These are phyloP conservation scores for Colletotrichum trifolii DNA, from an alignment of 2,329 filamentous ascomycete genomes.

Conservation along the genomic window DNA sequence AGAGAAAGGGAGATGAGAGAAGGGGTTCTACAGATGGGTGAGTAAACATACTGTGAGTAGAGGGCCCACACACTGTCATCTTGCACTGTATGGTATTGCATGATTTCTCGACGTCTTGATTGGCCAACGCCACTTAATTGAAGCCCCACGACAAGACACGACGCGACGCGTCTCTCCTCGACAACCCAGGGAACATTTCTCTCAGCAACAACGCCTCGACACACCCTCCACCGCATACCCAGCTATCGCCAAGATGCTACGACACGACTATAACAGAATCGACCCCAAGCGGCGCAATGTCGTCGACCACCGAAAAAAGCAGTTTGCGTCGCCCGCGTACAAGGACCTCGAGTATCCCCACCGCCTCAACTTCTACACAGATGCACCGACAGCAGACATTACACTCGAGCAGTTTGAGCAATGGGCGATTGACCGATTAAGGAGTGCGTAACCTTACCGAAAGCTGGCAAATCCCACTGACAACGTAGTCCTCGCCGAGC, in stretches of 20 bases:
- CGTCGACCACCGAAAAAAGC: conserved; percentile 84
- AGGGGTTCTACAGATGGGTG: no score
- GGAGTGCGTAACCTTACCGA: conserved; percentile 63
- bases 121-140: conserved; percentile 25
- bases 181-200: conserved; percentile 8
- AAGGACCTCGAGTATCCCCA: conserved; percentile 83
- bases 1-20: no score
- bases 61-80: no score
- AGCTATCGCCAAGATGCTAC: conserved; percentile 52
- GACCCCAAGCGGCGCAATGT: conserved; percentile 80
- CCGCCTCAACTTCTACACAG: conserved; percentile 90
- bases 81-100: no score
- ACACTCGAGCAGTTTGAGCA: conserved; percentile 98
- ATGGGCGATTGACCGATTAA: conserved; percentile 94
- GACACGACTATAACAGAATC: conserved; percentile 63
- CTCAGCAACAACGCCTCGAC: conserved; percentile 17
- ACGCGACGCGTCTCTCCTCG: conserved; percentile 26
- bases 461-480: background rate
- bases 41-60: no score
- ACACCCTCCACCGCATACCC: conserved; percentile 8
- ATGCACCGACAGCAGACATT: conserved; percentile 91
- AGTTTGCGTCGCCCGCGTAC: conserved; percentile 83
- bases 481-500: conserved; percentile 78
- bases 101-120: background rate
- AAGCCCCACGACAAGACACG: conserved; percentile 25